Evolutionary conservation across 306 rosid genomes (phyloP), one percentile per base, ranked within the genome.

Genomic region (Fagus sylvatica): DNA sequence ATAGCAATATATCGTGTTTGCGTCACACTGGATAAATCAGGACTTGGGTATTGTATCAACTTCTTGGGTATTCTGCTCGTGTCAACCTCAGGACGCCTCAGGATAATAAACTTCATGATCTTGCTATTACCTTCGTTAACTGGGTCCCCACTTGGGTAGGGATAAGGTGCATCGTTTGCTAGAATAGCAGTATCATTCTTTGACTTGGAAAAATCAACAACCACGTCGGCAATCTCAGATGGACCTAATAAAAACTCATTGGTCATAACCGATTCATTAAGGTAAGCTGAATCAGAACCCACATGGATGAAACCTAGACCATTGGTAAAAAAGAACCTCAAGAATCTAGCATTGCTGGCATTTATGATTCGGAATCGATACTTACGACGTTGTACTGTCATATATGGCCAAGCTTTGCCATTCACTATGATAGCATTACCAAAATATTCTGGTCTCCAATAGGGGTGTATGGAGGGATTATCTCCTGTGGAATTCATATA

Each of bases 361-460:
- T 88, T 88, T 59, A 85, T 81, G 33, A 88, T 88, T 5, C 91
- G 82, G 5, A 88, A 85, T 32, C 87, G 49, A 22, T 88, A 88
- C 46, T 81, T 83, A 51, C 89, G 83, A 46, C 91, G 89, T 40
- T 80, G 89, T 34, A 85, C 91, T 0, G 16, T 76, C 79, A 88
- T 7, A 0, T 28, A 59, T 0, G 91, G 91, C 91, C 91, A 88
- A 2, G 84, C 91, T 56, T 88, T 88, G 28, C 91, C 91, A 3
- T 88, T 88, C 22, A 88, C 89, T 4, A 88, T 74, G 2, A 88
- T 83, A 8, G 76, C 80, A 3, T 83, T 89, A 0, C 91, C 89
- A 22, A 85, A 88, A 60, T 88, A 88, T 71, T 88, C 91, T 0
- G 91, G 91, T 43, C 66, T 88, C 91, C 91, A 88, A 4, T 88